Percentiles rank a stretch among this genome's conserved stretches.
Evolutionary conservation across 371 early-diverging fungal genomes (phyloP).

Genomic region (Mortierella sp.): DNA sequence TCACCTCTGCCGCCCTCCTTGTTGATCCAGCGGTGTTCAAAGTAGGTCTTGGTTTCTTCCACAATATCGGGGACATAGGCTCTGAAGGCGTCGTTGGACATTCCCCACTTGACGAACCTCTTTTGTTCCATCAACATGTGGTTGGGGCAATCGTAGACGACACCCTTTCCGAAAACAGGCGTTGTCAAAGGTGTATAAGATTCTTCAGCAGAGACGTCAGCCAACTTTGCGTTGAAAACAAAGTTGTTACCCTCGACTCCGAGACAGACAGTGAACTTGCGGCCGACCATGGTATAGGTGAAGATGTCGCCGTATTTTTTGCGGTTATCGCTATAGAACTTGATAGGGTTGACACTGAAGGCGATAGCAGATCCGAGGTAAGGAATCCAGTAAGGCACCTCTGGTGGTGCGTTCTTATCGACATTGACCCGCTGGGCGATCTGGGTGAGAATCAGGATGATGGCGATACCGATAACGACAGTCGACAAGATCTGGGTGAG

Average conservation of each 20-base stretch:
- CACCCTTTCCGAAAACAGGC: slow-evolving; percentile 95
- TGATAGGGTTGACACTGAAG: slow-evolving; percentile 92
- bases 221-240: slow-evolving; percentile 93
- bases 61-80: slow-evolving; percentile 90
- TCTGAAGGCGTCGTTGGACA: slow-evolving; percentile 89
- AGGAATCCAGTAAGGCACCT: slow-evolving; percentile 89
- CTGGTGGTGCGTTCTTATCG: slow-evolving; percentile 83
- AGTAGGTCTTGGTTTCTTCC: slow-evolving; percentile 85
- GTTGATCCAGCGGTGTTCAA: slow-evolving; percentile 67
- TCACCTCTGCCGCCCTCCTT: slow-evolving; percentile 67
- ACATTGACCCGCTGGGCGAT: slow-evolving; percentile 61
- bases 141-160: slow-evolving; percentile 97
- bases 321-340: slow-evolving; percentile 82
- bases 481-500: slow-evolving; percentile 45
- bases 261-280: slow-evolving; percentile 89
- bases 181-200: slow-evolving; percentile 95
- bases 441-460: slow-evolving; percentile 49
- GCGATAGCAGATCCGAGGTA: slow-evolving; percentile 90
- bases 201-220: slow-evolving; percentile 92
- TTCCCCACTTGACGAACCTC: slow-evolving; percentile 94
- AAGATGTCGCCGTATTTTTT: slow-evolving; percentile 91
- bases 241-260: slow-evolving; percentile 96
- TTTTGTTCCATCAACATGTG: slow-evolving; percentile 97
- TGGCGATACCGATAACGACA: slow-evolving; percentile 35
- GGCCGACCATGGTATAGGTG: slow-evolving; percentile 94